A percentile compares a stretch with the other conserved stretches of the same genome.
These are phyloP conservation scores for Potentilla sterilis DNA, from an alignment of 306 rosid genomes.

Conservation along the genomic window DNA sequence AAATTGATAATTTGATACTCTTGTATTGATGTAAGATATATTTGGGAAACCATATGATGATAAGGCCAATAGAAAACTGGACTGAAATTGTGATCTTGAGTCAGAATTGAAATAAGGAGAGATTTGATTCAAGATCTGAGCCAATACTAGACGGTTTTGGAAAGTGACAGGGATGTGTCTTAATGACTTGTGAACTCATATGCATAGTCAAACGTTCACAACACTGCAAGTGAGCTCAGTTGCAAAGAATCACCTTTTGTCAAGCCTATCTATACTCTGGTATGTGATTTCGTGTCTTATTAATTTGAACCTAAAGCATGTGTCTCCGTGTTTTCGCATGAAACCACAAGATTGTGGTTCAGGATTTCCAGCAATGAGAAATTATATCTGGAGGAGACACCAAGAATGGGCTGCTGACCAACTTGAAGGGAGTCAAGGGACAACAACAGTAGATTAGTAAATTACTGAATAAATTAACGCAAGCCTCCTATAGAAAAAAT, in stretches of 20 bases:
- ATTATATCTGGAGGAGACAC: neutral
- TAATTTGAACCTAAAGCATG: neutral
- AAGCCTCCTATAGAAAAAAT: neutral
- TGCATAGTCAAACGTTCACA: neutral
- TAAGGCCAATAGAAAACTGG: neutral
- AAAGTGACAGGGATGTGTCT: neutral
- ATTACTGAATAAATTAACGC: neutral
- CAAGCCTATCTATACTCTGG: neutral
- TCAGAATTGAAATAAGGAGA: neutral
- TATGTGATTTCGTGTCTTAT: neutral
- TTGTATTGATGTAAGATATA: neutral
- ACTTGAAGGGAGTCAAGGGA: slow-evolving; percentile 4
- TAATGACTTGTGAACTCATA: neutral
- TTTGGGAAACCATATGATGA: neutral
- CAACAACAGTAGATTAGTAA: neutral
- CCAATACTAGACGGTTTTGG: neutral
- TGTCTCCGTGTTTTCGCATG: neutral
- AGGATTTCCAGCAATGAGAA: neutral
- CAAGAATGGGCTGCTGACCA: slow-evolving; percentile 4
- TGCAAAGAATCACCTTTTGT: slow-evolving; percentile 28
- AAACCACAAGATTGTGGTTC: neutral
- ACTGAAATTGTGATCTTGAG: neutral
- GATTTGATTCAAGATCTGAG: neutral
- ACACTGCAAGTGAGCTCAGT: neutral
- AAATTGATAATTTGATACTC: too few relatives aligned